Evolutionary conservation across 257 asterid genomes (phyloP), one percentile per base, ranked within the genome.

Genomic region (Oldenlandia corymbosa): DNA sequence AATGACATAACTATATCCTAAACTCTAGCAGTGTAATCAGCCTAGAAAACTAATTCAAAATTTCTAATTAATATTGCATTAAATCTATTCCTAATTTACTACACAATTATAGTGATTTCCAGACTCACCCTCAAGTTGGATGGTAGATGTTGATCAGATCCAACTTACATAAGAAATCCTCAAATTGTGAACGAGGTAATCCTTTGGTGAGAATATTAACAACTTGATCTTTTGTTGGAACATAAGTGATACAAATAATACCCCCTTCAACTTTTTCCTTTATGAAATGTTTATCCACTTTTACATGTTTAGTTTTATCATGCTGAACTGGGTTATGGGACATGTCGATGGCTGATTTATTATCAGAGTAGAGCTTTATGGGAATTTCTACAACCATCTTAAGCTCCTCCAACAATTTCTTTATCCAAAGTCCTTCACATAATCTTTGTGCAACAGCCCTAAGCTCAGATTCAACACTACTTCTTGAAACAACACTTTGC

Each of bases 361-460:
- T 52, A 16, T 52, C 58, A 52, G 32, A 52, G 14, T 11, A 52
- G 17, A 18, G 26, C 30, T 18, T 20, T 21, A 20, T 4, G 58
- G 32, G 43, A 2, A 39, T 4, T 34, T n/a, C 26, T 16, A 10
- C 13, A 20, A 27, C 28, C 17, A 14, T 10, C 24, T 18, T 50
- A 12, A 51, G 24, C 5, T 52, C 58, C 10, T 24, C 30, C 5
- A 52, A 28, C 14, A 21, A 10, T 23, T 23, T 20, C 30, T 52
- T 52, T 20, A 52, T 18, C 58, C 58, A n/a, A 18, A 52, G 28
- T 1, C 58, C 58, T 50, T 52, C 58, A 52, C 58, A 21, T 28
- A 23, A 1, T 1, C 58, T 32, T 1, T 20, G 14, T 10, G 32
- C 56, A 18, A 52, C 26, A 2, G 58, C 58, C 10, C 7, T 11